phyloP scores from a whole-genome alignment of 192 early-diverging fungal species.

The Backusella psychrophila region DNA sequence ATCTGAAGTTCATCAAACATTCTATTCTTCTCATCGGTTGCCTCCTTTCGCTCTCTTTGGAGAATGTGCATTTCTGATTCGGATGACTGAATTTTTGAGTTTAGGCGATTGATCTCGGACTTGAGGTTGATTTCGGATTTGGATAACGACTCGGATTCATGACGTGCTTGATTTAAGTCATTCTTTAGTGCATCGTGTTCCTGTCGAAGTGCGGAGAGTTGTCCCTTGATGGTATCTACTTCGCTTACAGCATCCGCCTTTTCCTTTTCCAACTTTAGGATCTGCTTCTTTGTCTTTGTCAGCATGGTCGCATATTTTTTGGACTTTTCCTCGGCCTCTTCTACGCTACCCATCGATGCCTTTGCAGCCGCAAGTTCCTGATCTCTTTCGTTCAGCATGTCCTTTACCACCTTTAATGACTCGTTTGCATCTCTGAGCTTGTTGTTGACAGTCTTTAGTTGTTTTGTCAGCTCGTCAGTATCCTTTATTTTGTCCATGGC shows the following conservation, averaged over 20 bases:
- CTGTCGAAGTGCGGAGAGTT: background rate
- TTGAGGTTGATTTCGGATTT: constrained; percentile 31
- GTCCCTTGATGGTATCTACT: constrained; percentile 2
- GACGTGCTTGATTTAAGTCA: background rate
- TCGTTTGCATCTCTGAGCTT: constrained; percentile 48
- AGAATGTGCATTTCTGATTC: constrained; percentile 37
- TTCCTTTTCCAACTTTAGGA: constrained; percentile 52
- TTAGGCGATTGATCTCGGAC: constrained; percentile 36
- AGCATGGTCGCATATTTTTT: constrained; percentile 43
- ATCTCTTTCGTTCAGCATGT: constrained; percentile 48
- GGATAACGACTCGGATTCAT: constrained; percentile 19
- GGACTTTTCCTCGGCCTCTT: constrained; percentile 46
- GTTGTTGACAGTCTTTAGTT: constrained; percentile 23
- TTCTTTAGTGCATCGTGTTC: constrained; percentile 10
- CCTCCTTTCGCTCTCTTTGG: constrained; percentile 45
- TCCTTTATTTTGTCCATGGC: constrained; percentile 31
- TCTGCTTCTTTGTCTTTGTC: constrained; percentile 51
- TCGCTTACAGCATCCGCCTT: constrained; percentile 24
- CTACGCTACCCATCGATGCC: constrained; percentile 2
- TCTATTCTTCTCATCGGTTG: constrained; percentile 42
- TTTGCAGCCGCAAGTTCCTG: constrained; percentile 13
- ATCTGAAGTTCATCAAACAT: constrained; percentile 57
- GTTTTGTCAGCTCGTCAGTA: background rate
- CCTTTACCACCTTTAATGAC: constrained; percentile 43
- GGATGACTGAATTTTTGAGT: constrained; percentile 26